Evolutionary conservation across 1,284 basidiomycete genomes (phyloP).

Genomic region (Porodaedalea pini): DNA sequence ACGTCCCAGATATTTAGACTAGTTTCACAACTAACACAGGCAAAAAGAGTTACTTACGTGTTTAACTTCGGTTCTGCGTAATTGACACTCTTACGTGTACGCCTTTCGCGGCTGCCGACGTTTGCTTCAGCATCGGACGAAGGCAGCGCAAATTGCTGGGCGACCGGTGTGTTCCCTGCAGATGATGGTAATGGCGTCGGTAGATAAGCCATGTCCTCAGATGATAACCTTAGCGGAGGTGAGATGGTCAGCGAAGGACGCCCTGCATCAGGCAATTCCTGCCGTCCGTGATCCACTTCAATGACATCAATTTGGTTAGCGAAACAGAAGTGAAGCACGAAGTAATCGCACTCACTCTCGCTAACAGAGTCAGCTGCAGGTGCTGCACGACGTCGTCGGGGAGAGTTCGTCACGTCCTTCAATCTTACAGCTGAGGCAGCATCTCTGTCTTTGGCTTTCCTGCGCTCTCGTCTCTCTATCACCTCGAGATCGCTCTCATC

Average conservation of each 20-base stretch:
- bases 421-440: slow-evolving; percentile 39
- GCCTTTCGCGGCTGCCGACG: slow-evolving; percentile 55
- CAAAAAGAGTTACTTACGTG: slow-evolving; percentile 54
- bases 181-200: slow-evolving; percentile 43
- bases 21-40: background rate
- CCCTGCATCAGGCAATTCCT: background rate
- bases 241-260: slow-evolving; percentile 5
- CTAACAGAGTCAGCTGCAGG: slow-evolving; percentile 37
- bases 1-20: slow-evolving; percentile 20
- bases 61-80: slow-evolving; percentile 88
- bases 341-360: slow-evolving; percentile 27
- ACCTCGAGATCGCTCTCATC: slow-evolving; percentile 33
- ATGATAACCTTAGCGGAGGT: slow-evolving; percentile 1
- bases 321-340: background rate
- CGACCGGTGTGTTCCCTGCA: slow-evolving; percentile 39
- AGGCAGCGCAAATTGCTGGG: slow-evolving; percentile 33
- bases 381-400: slow-evolving; percentile 34
- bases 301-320: background rate
- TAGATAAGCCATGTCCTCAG: slow-evolving; percentile 31
- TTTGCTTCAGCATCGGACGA: slow-evolving; percentile 34
- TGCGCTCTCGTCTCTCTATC: slow-evolving; percentile 29
- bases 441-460: slow-evolving; percentile 30
- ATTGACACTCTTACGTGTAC: slow-evolving; percentile 78
- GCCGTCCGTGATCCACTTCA: background rate
- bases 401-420: slow-evolving; percentile 65